Percentiles rank a stretch among this genome's conserved stretches.
These are phyloP conservation scores for Patellifolia procumbens DNA, from an alignment of 179 eudicot genomes.

Conservation along the genomic window DNA sequence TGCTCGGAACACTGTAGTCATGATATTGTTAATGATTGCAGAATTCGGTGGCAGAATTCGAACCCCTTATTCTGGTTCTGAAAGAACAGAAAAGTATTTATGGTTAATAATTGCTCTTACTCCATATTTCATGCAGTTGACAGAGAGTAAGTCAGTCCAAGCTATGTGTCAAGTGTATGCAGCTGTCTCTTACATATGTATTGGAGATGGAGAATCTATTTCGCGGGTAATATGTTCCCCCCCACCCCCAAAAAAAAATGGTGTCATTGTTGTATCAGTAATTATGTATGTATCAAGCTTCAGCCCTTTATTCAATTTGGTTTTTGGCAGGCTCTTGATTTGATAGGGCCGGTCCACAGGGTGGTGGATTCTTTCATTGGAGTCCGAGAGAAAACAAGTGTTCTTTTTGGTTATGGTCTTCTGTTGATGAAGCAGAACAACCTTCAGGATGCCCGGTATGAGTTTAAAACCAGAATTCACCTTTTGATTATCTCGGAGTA, in stretches of 20 bases:
- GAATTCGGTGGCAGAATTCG: too few species aligned
- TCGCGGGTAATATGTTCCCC: constrained; percentile 48
- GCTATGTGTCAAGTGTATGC: constrained; percentile 94
- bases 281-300: neutral
- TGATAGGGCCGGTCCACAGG: constrained; percentile 78
- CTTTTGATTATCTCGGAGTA: neutral
- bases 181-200: constrained; percentile 82
- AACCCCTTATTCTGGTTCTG: neutral
- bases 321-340: constrained; percentile 78
- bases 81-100: neutral
- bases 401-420: constrained; percentile 89
- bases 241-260: neutral
- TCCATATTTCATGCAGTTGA: constrained; percentile 49
- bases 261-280: neutral
- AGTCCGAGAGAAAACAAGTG: constrained; percentile 84
- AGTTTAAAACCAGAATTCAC: neutral
- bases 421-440: constrained; percentile 91
- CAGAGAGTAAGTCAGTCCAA: constrained; percentile 86
- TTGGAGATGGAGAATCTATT: constrained; percentile 88
- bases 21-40: too few species aligned
- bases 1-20: neutral
- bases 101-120: constrained; percentile 2
- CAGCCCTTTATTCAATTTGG: constrained; percentile 18
- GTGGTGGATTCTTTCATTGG: constrained; percentile 89
- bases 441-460: constrained; percentile 94